These are phyloP conservation scores for Pelomyxa schiedti DNA, from an alignment of 78 protist species.

Conservation along the genomic window DNA sequence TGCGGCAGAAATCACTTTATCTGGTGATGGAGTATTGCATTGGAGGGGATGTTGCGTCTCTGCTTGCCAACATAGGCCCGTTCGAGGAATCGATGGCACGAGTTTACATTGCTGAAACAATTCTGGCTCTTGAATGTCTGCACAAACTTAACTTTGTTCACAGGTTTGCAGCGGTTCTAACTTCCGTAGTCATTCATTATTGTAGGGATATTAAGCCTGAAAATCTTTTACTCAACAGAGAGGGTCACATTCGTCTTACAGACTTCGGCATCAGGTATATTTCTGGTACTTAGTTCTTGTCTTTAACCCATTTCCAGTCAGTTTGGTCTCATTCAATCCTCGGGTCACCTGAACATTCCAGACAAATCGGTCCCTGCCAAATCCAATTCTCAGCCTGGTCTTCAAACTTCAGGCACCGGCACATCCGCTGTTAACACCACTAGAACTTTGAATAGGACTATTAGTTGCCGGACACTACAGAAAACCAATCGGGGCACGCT, in stretches of 20 bases:
- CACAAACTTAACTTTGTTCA: constrained; percentile 35
- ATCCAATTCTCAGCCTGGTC: neutral
- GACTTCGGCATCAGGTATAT: constrained; percentile 87
- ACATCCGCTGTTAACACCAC: neutral
- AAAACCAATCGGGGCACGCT: neutral
- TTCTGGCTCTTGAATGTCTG: constrained; percentile 74
- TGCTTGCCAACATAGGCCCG: constrained; percentile 26
- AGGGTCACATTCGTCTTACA: constrained; percentile 83
- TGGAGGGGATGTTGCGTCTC: constrained; percentile 59
- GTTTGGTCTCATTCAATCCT: neutral
- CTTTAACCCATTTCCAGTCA: neutral
- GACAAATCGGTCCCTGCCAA: neutral
- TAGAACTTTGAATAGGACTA: neutral
- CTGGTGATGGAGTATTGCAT: constrained; percentile 64
- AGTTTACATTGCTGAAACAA: constrained; percentile 66
- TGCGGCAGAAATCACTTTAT: constrained; percentile 23
- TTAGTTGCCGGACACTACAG: neutral
- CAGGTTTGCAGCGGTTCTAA: too few species aligned
- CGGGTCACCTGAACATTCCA: neutral
- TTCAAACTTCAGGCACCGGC: neutral
- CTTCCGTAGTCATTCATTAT: too few species aligned
- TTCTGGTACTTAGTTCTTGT: constrained; percentile 13
- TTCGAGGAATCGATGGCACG: constrained; percentile 48
- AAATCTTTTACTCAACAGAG: constrained; percentile 41
- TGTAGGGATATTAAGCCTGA: constrained; percentile 56